phyloP scores from a whole-genome alignment of 163 green algal species.

The Scenedesmus sp. region DNA sequence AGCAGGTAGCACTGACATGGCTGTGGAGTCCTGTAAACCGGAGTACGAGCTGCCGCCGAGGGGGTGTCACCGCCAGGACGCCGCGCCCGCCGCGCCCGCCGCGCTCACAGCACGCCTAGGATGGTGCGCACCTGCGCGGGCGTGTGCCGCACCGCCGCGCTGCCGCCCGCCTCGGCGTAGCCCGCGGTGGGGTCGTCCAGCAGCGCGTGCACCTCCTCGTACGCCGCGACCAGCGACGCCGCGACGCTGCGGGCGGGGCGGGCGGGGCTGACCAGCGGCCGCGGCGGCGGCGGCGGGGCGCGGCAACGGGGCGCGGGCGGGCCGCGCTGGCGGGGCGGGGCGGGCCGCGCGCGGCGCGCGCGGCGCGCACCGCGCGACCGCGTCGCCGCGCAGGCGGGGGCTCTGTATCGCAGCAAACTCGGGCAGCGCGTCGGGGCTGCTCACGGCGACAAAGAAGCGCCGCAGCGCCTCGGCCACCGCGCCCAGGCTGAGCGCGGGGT shows the following conservation, averaged over 20 bases:
- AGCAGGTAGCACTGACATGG: no score
- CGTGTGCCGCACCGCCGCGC: slow-evolving; percentile 64
- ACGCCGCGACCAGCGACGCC: slow-evolving; percentile 63
- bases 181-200: slow-evolving; percentile 68
- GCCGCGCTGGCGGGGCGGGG: no score
- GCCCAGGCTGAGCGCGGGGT: slow-evolving; percentile 63
- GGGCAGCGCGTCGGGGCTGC: slow-evolving; percentile 76
- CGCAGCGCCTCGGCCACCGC: slow-evolving; percentile 70
- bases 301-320: no score
- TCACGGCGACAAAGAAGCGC: slow-evolving; percentile 76
- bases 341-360: no score
- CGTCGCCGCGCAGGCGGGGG: slow-evolving; percentile 10
- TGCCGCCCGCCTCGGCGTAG: slow-evolving; percentile 66
- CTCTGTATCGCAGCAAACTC: slow-evolving; percentile 87
- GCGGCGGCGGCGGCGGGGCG: no score
- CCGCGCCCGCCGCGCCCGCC: no score
- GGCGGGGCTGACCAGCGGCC: no score
- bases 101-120: slow-evolving; percentile 56
- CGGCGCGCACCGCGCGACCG: slow-evolving; percentile 23
- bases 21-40: no score
- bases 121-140: slow-evolving; percentile 80
- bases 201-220: slow-evolving; percentile 70
- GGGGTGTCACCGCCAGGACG: no score
- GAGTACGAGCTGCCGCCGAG: no score
- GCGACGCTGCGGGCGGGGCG: slow-evolving; percentile 59